Percentiles rank a stretch among this genome's conserved stretches.
Conservation (phyloP, 768 basidiomycete species). For the Epithele typhae region DNA sequence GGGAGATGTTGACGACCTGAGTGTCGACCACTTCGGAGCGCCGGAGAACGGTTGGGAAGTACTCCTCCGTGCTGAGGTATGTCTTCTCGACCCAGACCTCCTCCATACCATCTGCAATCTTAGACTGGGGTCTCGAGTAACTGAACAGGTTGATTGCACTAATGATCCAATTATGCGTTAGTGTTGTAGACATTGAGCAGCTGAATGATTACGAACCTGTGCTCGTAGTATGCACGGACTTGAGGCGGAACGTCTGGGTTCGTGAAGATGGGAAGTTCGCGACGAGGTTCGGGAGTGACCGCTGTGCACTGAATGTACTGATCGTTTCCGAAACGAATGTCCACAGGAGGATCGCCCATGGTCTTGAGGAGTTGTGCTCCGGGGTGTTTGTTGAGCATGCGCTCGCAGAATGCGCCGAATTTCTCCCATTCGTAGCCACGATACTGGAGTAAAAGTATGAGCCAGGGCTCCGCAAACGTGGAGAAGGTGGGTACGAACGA, state of each 20-base stretch:
- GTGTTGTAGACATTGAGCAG: neutral
- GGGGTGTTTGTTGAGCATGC: conserved; percentile 88
- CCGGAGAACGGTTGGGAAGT: conserved; percentile 87
- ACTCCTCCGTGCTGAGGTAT: conserved; percentile 78
- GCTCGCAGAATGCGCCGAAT: conserved; percentile 83
- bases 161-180: neutral
- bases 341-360: conserved; percentile 72
- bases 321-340: conserved; percentile 72
- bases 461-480: neutral
- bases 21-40: conserved; percentile 80
- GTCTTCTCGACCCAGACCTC: conserved; percentile 90
- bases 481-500: conserved; percentile 44
- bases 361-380: conserved; percentile 75
- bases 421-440: conserved; percentile 96
- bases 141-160: conserved; percentile 86
- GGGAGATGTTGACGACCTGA: conserved; percentile 74
- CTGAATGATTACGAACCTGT: conserved; percentile 46
- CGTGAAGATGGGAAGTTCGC: conserved; percentile 69
- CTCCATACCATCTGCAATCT: conserved; percentile 59
- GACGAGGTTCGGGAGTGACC: conserved; percentile 83
- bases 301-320: conserved; percentile 89
- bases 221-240: conserved; percentile 83
- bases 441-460: conserved; percentile 47
- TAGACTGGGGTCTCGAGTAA: conserved; percentile 64
- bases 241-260: conserved; percentile 79